phyloP scores from a whole-genome alignment of 352 stramenopile genomes.

The Phytophthora pisi region DNA sequence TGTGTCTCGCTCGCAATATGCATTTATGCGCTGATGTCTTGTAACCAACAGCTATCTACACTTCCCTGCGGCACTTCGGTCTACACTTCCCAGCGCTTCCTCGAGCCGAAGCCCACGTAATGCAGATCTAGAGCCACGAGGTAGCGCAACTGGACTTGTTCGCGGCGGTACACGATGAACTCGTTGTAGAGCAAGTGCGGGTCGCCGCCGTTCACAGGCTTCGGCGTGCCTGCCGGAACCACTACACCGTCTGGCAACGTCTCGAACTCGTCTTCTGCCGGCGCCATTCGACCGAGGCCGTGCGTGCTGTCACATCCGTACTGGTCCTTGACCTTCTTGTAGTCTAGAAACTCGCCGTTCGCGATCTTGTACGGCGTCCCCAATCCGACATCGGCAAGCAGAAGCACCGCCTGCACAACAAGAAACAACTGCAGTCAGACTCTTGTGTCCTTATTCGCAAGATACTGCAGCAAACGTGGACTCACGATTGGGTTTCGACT shows the following conservation, averaged over 20 bases:
- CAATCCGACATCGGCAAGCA: conserved; percentile 50
- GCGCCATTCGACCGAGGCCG: conserved; percentile 37
- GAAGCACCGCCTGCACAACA: conserved; percentile 30
- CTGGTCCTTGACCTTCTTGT: conserved; percentile 25
- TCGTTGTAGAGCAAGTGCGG: conserved; percentile 49
- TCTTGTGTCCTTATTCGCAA: too few relatives aligned
- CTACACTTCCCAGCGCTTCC: neutral
- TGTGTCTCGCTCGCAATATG: conserved; percentile 16
- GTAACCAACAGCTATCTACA: neutral
- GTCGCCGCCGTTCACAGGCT: conserved; percentile 15
- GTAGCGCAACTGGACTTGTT: conserved; percentile 53
- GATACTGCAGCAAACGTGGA: neutral
- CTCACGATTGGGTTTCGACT: conserved; percentile 31
- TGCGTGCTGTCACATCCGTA: conserved; percentile 40
- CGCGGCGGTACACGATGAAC: conserved; percentile 51
- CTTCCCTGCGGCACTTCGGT: neutral
- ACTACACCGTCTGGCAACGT: conserved; percentile 41
- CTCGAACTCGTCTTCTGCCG: conserved; percentile 30
- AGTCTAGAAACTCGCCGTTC: conserved; percentile 30
- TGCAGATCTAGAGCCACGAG: conserved; percentile 36
- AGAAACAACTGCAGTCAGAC: neutral
- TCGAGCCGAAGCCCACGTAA: conserved; percentile 7
- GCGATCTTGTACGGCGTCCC: conserved; percentile 31
- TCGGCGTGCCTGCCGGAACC: conserved; percentile 38
- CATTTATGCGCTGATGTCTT: neutral